Evolutionary conservation across 345 rosid species (phyloP), one percentile per base, ranked within the genome.

Genomic region (Hibiscus trionum): DNA sequence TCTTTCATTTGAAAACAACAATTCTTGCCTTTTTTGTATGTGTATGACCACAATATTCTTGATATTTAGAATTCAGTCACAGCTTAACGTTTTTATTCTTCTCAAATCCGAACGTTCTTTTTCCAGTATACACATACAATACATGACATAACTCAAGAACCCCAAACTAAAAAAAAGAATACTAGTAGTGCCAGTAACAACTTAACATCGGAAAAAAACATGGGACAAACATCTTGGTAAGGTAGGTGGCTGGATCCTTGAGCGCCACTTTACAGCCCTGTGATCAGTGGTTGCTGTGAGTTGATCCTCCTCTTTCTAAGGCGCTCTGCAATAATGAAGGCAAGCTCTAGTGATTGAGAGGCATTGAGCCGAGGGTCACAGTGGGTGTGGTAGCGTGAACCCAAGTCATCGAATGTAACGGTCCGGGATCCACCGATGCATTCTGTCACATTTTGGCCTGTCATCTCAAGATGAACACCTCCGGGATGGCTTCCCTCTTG

Each of bases 401-500:
- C 65, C 88, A 86, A 84, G 84, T 88, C 90, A 55, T 88, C 93
- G 5, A 86, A 86, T 8, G 93, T 88, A 74, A 88, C 87, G 1
- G 86, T 83, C 7, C 83, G 82, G 31, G 88, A 85, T 33, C 93
- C 89, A 46, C 90, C 89, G 5, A 88, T 86, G 84, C 91, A 88
- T 76, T 85, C 90, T 0, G 93, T 88, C 82, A 86, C 93, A 55
- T 88, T 87, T 76, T 87, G 91, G 50, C 93, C 91, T 0, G 91
- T 87, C 91, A 87, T 88, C 81, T 87, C 93, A 12, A 88, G 70
- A 68, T 83, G 90, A 68, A 83, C 78, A 5, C 90, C 90, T 80
- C 90, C 93, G 0, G 90, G 93, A 73, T 82, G 89, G 77, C 93
- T 88, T 8, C 89, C 93, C 79, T 85, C 88, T 87, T 85, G 89